Evolutionary conservation across 176 grass and related monocot species (phyloP).

Genomic region (Coix lacrymajobi): DNA sequence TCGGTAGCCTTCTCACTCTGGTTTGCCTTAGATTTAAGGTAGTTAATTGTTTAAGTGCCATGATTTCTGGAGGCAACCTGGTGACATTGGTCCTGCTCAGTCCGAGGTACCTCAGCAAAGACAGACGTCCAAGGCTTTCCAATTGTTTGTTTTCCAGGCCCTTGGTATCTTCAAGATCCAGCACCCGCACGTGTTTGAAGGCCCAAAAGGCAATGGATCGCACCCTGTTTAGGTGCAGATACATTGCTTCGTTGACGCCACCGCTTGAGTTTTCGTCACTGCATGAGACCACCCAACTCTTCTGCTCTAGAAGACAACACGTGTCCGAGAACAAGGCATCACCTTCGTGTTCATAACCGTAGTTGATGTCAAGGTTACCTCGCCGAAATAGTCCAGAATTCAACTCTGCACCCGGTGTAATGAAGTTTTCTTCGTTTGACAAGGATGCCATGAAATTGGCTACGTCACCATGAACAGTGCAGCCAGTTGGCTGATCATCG

Average conservation of each 20-base stretch:
- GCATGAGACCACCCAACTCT: no score
- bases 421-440: constrained; percentile 1
- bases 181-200: constrained; percentile 5
- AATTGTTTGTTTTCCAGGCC: neutral
- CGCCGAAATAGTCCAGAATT: neutral
- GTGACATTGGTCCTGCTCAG: constrained; percentile 5
- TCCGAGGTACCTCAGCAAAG: constrained; percentile 21
- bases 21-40: neutral
- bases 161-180: constrained; percentile 23
- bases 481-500: neutral
- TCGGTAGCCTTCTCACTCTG: neutral
- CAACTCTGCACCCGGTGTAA: neutral
- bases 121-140: neutral
- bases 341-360: neutral
- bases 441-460: neutral
- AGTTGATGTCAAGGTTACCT: neutral
- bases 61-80: constrained; percentile 9
- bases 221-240: neutral
- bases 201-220: neutral
- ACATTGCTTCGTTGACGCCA: neutral
- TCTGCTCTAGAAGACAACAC: no score
- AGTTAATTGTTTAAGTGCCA: neutral
- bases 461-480: constrained; percentile 5
- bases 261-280: no score
- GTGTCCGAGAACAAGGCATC: neutral